A percentile compares a stretch with the other conserved stretches of the same genome.
Conservation (phyloP, 352 stramenopile species). For the Phytopythium sindhum region DNA sequence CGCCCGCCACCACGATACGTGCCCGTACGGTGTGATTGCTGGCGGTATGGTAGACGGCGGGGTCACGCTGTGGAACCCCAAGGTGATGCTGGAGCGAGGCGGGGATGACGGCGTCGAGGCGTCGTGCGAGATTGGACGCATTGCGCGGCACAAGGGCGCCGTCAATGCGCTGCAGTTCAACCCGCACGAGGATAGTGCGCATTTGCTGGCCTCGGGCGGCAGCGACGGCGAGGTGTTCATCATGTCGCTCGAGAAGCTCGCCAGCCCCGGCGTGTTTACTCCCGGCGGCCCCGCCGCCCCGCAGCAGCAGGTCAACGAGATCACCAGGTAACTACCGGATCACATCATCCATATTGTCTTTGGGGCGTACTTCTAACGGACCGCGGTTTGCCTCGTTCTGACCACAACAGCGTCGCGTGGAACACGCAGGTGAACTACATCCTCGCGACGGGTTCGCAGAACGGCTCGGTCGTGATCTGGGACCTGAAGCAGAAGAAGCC, state of each 20-base stretch:
- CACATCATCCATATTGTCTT: not conserved
- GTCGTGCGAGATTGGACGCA: conserved; percentile 67
- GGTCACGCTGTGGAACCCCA: conserved; percentile 96
- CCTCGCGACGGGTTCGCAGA: conserved; percentile 92
- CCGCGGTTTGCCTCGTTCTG: not conserved
- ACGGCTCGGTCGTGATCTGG: conserved; percentile 96
- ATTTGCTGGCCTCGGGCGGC: conserved; percentile 92
- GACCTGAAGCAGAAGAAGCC: conserved; percentile 97
- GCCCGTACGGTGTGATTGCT: conserved; percentile 91
- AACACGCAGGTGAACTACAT: conserved; percentile 99
- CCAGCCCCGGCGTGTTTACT: conserved; percentile 88
- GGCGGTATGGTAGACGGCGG: conserved; percentile 96
- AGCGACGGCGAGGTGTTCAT: conserved; percentile 95
- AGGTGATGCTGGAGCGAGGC: conserved; percentile 71
- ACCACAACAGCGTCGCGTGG: conserved; percentile 86
- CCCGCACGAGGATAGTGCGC: conserved; percentile 88
- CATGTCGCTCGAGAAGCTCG: conserved; percentile 91
- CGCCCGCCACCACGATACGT: conserved; percentile 65
- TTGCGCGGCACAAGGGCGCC: conserved; percentile 83
- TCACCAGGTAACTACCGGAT: conserved; percentile 45
- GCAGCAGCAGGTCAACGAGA: conserved; percentile 79
- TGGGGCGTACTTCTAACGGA: not conserved
- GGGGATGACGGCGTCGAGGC: conserved; percentile 27
- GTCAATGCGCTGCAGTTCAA: conserved; percentile 97
- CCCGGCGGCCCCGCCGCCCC: conserved; percentile 63